Evolutionary conservation across 257 asterid genomes (phyloP).

Genomic region (Jacaranda copaia): DNA sequence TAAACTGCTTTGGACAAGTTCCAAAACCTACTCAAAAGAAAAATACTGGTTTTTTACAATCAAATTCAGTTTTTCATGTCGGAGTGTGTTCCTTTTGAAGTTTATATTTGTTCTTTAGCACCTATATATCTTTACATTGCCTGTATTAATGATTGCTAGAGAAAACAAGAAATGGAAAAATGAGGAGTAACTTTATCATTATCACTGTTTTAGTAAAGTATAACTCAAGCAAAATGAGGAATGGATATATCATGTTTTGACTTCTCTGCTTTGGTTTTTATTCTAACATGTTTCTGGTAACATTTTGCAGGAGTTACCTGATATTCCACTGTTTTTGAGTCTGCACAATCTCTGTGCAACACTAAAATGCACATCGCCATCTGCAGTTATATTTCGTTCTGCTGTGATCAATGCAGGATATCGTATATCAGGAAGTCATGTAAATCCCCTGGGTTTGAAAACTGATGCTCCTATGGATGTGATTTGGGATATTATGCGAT

Average conservation of each 20-base stretch:
- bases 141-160: not conserved
- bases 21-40: too few species aligned
- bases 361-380: constrained; percentile 93
- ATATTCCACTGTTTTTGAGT: constrained; percentile 90
- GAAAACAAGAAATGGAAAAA: too few species aligned
- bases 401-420: constrained; percentile 97
- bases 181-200: too few species aligned
- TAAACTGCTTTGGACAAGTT: not conserved
- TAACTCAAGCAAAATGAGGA: too few species aligned
- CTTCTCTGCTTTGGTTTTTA: not conserved
- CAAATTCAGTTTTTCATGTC: too few species aligned
- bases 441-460: constrained; percentile 84
- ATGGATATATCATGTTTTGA: not conserved
- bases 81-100: not conserved
- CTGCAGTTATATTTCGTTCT: constrained; percentile 92
- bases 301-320: constrained; percentile 80
- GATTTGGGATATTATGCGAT: constrained; percentile 98
- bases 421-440: constrained; percentile 95
- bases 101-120: not conserved
- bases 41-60: too few species aligned
- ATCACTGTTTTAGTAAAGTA: too few species aligned
- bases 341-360: constrained; percentile 93
- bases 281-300: constrained; percentile 17
- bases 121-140: not conserved
- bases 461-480: constrained; percentile 99